Conservation (phyloP, 2,329 filamentous ascomycete species). For the Phaeomoniella chlamydospora region DNA sequence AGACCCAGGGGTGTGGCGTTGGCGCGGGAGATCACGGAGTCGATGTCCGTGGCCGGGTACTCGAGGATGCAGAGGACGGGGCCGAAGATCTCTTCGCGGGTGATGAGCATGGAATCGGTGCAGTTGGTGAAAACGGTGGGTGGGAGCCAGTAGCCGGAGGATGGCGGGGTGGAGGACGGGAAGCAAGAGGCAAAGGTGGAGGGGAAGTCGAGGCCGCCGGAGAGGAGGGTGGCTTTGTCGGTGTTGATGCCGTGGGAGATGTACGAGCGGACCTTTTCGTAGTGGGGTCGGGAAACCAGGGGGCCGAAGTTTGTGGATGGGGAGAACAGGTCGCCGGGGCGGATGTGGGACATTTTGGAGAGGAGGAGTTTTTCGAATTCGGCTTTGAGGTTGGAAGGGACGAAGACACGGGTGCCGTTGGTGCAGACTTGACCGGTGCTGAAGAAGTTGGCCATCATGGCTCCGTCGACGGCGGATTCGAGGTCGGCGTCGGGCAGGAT, state of each 20-base stretch:
- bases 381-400: slow-evolving; percentile 50
- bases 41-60: slow-evolving; percentile 55
- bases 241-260: slow-evolving; percentile 59
- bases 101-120: slow-evolving; percentile 67
- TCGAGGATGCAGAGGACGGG: slow-evolving; percentile 71
- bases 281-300: slow-evolving; percentile 59
- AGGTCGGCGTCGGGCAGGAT: slow-evolving; percentile 68
- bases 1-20: slow-evolving; percentile 67
- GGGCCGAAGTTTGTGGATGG: slow-evolving; percentile 69
- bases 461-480: slow-evolving; percentile 69
- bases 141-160: slow-evolving; percentile 65
- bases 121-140: slow-evolving; percentile 81
- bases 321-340: slow-evolving; percentile 60
- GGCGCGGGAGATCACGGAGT: slow-evolving; percentile 56
- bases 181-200: slow-evolving; percentile 46
- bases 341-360: slow-evolving; percentile 54
- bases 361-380: slow-evolving; percentile 56
- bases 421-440: slow-evolving; percentile 86
- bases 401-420: slow-evolving; percentile 78
- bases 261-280: slow-evolving; percentile 64
- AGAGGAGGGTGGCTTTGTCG: slow-evolving; percentile 61
- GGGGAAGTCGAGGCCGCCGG: slow-evolving; percentile 48
- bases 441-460: slow-evolving; percentile 92
- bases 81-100: slow-evolving; percentile 74
- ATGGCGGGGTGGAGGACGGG: slow-evolving; percentile 72